Evolutionary conservation across 257 asterid genomes (phyloP), one percentile per base, ranked within the genome.

Genomic region (Linaria vulgaris): DNA sequence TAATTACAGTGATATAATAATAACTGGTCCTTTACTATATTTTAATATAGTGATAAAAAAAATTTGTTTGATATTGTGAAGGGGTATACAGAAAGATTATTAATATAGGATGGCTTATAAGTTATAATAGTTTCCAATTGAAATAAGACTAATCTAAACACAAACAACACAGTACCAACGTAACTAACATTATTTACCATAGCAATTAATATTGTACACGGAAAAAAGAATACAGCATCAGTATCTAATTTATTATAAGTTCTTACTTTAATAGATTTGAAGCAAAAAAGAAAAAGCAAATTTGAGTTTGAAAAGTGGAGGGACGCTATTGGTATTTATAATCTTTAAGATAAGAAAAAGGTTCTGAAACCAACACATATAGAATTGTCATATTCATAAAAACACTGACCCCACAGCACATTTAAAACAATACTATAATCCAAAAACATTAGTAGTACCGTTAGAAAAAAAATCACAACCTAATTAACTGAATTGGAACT

Each of bases 221-320:
- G 1, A 54, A 30, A 3, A 37, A 41, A 59, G 25, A 43, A 34
- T 37, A 34, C 1, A 48, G 55, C 16, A 59, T 17, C 67, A 63
- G 23, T 54, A 24, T 7, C 45, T 39, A 54, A 20, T 37, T 24
- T 31, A 52, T 27, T 30, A 22, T 20, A 16, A 73, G n/a, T n/a
- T n/a, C n/a, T n/a, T n/a, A 44, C 54, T 49, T 11, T 34, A 16
- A 24, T 12, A 22, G 12, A 34, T 7, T 1, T 60, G 22, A 63
- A 63, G 45, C 38, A 50, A 59, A 62, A 62, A 21, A 1, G 59
- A 38, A 22, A n/a, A n/a, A n/a, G n/a, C 9, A 16, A 61, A 67
- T 66, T 62, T 61, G 70, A n/a, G n/a, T n/a, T n/a, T n/a, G n/a
- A n/a, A n/a, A n/a, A 62, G 65, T 66, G 61, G 67, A 69, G 61